Percentiles rank a stretch among this genome's conserved stretches.
Conservation (phyloP, 805 yeast genomes). For the Hyphopichia homilentoma region DNA sequence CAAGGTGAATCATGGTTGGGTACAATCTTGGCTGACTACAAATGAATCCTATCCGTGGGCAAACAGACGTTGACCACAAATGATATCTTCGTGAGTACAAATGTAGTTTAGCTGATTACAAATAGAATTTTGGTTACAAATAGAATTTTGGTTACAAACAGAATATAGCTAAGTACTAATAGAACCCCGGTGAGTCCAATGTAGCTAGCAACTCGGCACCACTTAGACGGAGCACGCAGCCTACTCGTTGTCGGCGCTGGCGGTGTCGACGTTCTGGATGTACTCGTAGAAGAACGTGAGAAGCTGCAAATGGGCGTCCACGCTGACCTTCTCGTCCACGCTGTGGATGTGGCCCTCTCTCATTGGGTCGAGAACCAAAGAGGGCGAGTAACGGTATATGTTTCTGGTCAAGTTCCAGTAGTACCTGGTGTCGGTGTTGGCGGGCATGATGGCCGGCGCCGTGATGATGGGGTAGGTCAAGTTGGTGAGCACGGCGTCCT, state of each 20-base stretch:
- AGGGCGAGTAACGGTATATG: slow-evolving; percentile 61
- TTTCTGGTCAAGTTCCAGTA: slow-evolving; percentile 62
- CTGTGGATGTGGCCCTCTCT: slow-evolving; percentile 49
- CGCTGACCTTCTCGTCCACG: slow-evolving; percentile 55
- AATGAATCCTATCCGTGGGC: no score
- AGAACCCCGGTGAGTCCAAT: no score
- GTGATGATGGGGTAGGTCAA: slow-evolving; percentile 34
- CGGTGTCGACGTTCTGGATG: slow-evolving; percentile 38
- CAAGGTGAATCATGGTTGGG: no score
- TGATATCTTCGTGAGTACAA: no score
- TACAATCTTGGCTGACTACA: no score
- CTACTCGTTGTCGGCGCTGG: slow-evolving; percentile 12
- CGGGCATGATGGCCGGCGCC: slow-evolving; percentile 60
- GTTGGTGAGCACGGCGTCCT: slow-evolving; percentile 38
- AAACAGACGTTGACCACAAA: no score
- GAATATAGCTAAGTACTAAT: no score
- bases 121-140: no score
- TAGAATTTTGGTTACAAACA: no score
- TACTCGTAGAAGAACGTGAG: slow-evolving; percentile 56
- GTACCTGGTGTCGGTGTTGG: slow-evolving; percentile 66
- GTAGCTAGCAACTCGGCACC: no score
- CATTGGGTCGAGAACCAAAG: slow-evolving; percentile 26
- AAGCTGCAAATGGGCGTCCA: slow-evolving; percentile 58
- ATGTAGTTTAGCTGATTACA: no score
- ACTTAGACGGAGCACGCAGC: background rate